phyloP scores from a whole-genome alignment of 495 filamentous ascomycete species.

The Penicillium lividum region DNA sequence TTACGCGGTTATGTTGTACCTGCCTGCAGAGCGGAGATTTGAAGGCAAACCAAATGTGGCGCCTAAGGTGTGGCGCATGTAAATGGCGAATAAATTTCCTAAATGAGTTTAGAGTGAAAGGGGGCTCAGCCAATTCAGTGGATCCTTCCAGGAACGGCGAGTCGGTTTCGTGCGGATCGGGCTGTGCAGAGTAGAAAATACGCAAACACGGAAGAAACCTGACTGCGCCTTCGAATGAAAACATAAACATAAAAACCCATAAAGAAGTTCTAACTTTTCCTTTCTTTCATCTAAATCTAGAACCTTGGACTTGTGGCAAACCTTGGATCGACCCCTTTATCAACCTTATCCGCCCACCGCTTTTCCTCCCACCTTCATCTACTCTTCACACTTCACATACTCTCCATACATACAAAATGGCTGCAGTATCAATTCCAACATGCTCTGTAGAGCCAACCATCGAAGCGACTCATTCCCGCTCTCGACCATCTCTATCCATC shows the following conservation, averaged over 20 bases:
- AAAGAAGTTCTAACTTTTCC: neutral
- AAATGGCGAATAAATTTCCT: neutral
- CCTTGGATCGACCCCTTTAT: neutral
- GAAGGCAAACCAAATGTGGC: slow-evolving; percentile 4
- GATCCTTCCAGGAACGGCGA: slow-evolving; percentile 15
- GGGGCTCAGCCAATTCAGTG: slow-evolving; percentile 11
- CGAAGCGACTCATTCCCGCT: slow-evolving; percentile 1
- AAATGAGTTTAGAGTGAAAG: neutral
- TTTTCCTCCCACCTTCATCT: slow-evolving; percentile 1
- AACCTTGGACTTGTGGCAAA: slow-evolving; percentile 13
- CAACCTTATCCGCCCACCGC: slow-evolving; percentile 7
- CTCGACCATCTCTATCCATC: slow-evolving; percentile 65
- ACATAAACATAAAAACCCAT: neutral
- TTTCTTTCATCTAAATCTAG: slow-evolving; percentile 5
- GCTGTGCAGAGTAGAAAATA: slow-evolving; percentile 7
- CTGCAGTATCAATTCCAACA: neutral
- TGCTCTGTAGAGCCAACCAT: neutral
- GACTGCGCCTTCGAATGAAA: slow-evolving; percentile 6
- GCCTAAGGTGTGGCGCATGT: slow-evolving; percentile 7
- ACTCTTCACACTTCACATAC: neutral
- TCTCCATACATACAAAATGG: neutral
- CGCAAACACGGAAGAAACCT: neutral
- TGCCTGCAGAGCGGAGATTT: slow-evolving; percentile 4
- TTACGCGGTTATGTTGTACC: neutral
- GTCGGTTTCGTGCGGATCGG: slow-evolving; percentile 3